Evolutionary conservation across 805 yeast species (phyloP), one percentile per base, ranked within the genome.

Genomic region (Yarrowia bubula): DNA sequence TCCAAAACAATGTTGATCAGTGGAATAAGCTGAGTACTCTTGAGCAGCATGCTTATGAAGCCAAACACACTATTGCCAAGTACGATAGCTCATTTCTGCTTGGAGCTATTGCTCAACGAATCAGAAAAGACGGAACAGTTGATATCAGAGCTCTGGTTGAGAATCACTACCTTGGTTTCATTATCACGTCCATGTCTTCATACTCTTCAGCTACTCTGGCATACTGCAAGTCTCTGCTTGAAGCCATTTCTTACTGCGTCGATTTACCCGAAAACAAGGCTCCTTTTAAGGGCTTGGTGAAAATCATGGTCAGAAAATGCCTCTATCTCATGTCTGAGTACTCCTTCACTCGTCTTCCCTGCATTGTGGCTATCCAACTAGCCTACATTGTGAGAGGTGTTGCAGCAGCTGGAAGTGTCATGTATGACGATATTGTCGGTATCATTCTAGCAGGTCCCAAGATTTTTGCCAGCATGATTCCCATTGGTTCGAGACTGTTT

Each of bases 401-500:
- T 66, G 73, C 80, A 6, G 84, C 86, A 67, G 97, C 98, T 0
- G 84, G 86, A 0, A 93, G 90, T 68, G 81, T 80, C 69, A 73
- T 93, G 18, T 89, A 87, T 74, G 97, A 92, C 68, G 84, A 84
- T 69, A 84, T 85, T 0, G 84, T 80, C 70, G 82, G 87, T 66
- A 90, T 86, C 81, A 79, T 92, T 10, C 76, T 90, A 41, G 76
- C 83, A 4, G 83, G 84, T 42, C 86, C 90, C 4, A 63, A 70
- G 3, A 69, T 84, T 15, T 75, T 75, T 42, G 61, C 71, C 0
- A 73, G 74, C n/a, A 18, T 43, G 43, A 33, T 58, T 14, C 64
- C 64, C 33, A 43, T 58, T 63, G 85, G 82, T 14, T 70, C 84
- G 6, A 86, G 87, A 3, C 69, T 84, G 32, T 76, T 73, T 64